Percentiles rank a stretch among this genome's conserved stretches.
These are phyloP conservation scores for Aspergillus egyptiacus DNA, from an alignment of 495 filamentous ascomycete genomes.

Conservation along the genomic window DNA sequence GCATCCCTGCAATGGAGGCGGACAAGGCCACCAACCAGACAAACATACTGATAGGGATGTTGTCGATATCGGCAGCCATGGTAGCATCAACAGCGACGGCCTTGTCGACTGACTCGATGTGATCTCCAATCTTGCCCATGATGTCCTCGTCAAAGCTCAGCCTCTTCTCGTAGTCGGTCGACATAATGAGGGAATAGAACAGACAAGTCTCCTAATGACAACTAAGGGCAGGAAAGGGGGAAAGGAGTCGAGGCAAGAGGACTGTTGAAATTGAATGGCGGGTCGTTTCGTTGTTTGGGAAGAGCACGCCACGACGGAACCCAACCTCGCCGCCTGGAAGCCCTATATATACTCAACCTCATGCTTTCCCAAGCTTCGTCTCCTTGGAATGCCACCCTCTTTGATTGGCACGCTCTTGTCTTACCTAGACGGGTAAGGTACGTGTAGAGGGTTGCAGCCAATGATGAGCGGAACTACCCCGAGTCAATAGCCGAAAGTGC, in stretches of 20 bases:
- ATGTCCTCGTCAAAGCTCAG: slow-evolving; percentile 1
- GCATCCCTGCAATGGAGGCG: slow-evolving; percentile 32
- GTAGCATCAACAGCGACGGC: slow-evolving; percentile 3
- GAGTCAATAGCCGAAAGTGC: slow-evolving; percentile 9
- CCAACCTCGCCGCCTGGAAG: not conserved
- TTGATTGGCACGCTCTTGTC: not conserved
- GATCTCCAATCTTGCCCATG: not conserved
- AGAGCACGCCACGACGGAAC: not conserved
- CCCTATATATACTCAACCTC: slow-evolving; percentile 8
- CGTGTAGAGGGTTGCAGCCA: not conserved
- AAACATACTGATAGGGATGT: slow-evolving; percentile 17
- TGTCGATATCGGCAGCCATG: slow-evolving; percentile 1
- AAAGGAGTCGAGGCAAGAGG: not conserved
- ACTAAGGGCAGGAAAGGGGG: not conserved
- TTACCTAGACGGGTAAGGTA: not conserved
- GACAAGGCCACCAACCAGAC: slow-evolving; percentile 35
- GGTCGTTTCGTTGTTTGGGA: not conserved
- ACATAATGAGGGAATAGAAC: not conserved
- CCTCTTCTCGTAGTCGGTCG: slow-evolving; percentile 1
- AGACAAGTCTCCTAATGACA: not conserved
- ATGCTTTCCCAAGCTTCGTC: not conserved
- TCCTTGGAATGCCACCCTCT: not conserved
- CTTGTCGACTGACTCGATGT: slow-evolving; percentile 3
- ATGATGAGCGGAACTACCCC: slow-evolving; percentile 1
- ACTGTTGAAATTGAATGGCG: not conserved